phyloP scores from a whole-genome alignment of 352 stramenopile genomes.

The Pythium folliculosum region DNA sequence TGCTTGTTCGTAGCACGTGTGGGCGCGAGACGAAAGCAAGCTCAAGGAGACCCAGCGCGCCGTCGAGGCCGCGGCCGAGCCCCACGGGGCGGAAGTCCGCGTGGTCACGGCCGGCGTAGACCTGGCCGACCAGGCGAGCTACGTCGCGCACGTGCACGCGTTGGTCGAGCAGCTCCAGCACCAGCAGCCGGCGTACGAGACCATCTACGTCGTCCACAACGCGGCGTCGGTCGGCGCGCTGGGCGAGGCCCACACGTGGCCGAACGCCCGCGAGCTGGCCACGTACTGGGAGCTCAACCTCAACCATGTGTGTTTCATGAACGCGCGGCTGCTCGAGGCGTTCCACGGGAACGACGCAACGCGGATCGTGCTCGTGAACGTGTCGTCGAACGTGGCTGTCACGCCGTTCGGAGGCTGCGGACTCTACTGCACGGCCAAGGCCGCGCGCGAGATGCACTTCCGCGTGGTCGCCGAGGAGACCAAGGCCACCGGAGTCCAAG shows the following conservation, averaged over 20 bases:
- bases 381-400: slow-evolving; percentile 14
- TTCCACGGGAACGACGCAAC: neutral
- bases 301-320: slow-evolving; percentile 18
- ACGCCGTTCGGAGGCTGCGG: slow-evolving; percentile 17
- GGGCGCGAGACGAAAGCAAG: slow-evolving; percentile 16
- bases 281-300: slow-evolving; percentile 22
- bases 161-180: slow-evolving; percentile 4
- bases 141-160: slow-evolving; percentile 8
- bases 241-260: slow-evolving; percentile 14
- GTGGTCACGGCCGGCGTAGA: slow-evolving; percentile 3
- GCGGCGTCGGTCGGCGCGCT: slow-evolving; percentile 13
- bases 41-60: slow-evolving; percentile 19
- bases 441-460: slow-evolving; percentile 88
- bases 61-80: neutral
- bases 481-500: slow-evolving; percentile 32
- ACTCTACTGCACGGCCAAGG: slow-evolving; percentile 84
- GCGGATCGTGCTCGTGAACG: slow-evolving; percentile 10
- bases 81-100: neutral
- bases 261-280: slow-evolving; percentile 1
- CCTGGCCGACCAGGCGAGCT: slow-evolving; percentile 15
- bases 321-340: slow-evolving; percentile 14
- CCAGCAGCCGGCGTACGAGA: slow-evolving; percentile 14
- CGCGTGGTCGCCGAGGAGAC: slow-evolving; percentile 60
- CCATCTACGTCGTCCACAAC: slow-evolving; percentile 23
- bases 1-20: slow-evolving; percentile 8